Evolutionary conservation across 345 rosid species (phyloP).

Genomic region (Streptanthus diversifolius): DNA sequence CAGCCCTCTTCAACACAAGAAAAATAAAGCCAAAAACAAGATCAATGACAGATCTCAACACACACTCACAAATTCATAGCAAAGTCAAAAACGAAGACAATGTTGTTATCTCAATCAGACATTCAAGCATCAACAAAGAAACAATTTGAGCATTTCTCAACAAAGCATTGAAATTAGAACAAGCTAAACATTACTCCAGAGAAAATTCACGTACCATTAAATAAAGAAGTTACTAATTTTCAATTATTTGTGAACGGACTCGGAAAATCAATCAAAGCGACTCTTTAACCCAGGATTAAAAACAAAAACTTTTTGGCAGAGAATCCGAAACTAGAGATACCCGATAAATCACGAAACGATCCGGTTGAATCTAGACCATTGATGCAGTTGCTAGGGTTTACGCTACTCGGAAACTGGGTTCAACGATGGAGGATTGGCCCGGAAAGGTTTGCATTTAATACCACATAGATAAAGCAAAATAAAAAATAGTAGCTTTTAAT

Average conservation of each 20-base stretch:
- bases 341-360: neutral
- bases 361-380: neutral
- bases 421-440: neutral
- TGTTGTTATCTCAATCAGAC: too few relatives aligned
- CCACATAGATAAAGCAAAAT: neutral
- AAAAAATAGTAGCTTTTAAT: neutral
- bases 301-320: neutral
- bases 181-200: neutral
- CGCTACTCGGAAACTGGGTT: neutral
- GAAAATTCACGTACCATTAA: neutral
- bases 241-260: neutral
- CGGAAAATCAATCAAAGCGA: neutral
- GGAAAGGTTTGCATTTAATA: neutral
- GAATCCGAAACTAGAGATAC: neutral
- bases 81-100: too few relatives aligned
- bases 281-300: neutral
- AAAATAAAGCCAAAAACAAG: neutral
- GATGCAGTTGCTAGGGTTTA: constrained; percentile 17
- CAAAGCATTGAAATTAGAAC: too few relatives aligned
- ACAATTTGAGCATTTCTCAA: too few relatives aligned
- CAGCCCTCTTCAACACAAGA: neutral
- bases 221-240: too few relatives aligned
- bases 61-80: too few relatives aligned
- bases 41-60: too few relatives aligned
- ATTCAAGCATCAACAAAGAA: neutral